Evolutionary conservation across 305 asterid genomes (phyloP).

Genomic region (Solanum hybrid): DNA sequence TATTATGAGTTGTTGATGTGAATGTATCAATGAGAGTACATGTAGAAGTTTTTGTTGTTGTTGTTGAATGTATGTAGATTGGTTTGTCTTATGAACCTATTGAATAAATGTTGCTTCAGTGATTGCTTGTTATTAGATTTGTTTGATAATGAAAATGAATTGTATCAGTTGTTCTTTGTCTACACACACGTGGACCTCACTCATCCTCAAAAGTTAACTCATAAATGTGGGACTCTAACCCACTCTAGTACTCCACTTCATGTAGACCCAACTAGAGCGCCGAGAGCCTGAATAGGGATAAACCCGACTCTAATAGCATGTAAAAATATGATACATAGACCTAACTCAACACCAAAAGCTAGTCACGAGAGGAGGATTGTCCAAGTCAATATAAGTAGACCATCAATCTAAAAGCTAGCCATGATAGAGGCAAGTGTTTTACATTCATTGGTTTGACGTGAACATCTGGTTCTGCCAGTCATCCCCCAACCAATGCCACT

Average conservation of each 20-base stretch:
- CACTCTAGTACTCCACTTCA: not conserved
- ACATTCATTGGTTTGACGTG: not conserved
- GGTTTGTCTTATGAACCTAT: not conserved
- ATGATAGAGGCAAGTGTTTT: not conserved
- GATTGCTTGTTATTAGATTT: not conserved
- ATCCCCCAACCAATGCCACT: not conserved
- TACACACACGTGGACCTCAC: not conserved
- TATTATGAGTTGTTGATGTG: not conserved
- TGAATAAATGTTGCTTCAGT: not conserved
- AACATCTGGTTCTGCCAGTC: not conserved
- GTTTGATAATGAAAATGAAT: not conserved
- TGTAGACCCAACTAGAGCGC: not conserved
- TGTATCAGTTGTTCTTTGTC: not conserved
- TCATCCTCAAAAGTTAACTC: not conserved
- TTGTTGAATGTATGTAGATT: not conserved
- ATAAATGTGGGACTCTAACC: not conserved
- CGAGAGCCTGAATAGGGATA: not conserved
- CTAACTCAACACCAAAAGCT: not conserved
- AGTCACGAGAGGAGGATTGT: not conserved
- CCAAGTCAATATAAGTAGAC: not conserved
- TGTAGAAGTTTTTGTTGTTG: not conserved
- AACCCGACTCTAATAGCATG: not conserved
- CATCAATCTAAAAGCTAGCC: not conserved
- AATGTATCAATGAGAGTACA: not conserved
- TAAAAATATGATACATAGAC: not conserved